Conservation (phyloP, 805 yeast genomes). For the Candida suzukii region DNA sequence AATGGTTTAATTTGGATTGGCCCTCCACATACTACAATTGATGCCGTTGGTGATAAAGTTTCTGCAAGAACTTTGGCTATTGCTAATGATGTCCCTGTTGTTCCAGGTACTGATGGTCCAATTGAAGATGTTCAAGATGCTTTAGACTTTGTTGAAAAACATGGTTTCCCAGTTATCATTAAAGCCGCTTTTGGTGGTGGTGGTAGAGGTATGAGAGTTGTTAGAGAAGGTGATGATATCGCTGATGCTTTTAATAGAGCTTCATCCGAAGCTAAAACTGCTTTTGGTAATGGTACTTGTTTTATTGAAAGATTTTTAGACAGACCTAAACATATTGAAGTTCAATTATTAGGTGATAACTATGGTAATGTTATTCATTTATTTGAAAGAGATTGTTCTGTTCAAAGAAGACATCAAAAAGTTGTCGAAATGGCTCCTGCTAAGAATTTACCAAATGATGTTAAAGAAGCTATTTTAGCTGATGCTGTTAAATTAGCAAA, state of each 20-base stretch:
- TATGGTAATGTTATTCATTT: conserved; percentile 93
- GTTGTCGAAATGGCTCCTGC: conserved; percentile 99
- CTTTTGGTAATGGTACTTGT: conserved; percentile 99
- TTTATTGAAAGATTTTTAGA: conserved; percentile 93
- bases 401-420: conserved; percentile 98
- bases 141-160: conserved; percentile 62
- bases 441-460: conserved; percentile 71
- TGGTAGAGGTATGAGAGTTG: conserved; percentile 99
- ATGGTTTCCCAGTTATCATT: conserved; percentile 95
- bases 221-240: conserved; percentile 90
- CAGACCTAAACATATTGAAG: conserved; percentile 97
- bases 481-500: conserved; percentile 93
- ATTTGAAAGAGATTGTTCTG: conserved; percentile 98
- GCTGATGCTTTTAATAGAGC: conserved; percentile 92
- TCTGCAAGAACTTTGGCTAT: conserved; percentile 86
- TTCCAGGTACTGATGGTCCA: conserved; percentile 98
- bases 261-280: conserved; percentile 84
- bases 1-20: conserved; percentile 96
- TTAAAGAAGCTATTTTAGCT: conserved; percentile 85
- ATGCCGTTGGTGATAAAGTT: conserved; percentile 95
- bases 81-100: conserved; percentile 79
- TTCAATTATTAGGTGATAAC: conserved; percentile 87
- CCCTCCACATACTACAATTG: conserved; percentile 82
- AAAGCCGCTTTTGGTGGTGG: conserved; percentile 99
- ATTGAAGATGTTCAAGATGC: conserved; percentile 79